Base-by-base conservation (phyloP, 1,284 basidiomycete species). In the Apiotrichum laibachii region DNA sequence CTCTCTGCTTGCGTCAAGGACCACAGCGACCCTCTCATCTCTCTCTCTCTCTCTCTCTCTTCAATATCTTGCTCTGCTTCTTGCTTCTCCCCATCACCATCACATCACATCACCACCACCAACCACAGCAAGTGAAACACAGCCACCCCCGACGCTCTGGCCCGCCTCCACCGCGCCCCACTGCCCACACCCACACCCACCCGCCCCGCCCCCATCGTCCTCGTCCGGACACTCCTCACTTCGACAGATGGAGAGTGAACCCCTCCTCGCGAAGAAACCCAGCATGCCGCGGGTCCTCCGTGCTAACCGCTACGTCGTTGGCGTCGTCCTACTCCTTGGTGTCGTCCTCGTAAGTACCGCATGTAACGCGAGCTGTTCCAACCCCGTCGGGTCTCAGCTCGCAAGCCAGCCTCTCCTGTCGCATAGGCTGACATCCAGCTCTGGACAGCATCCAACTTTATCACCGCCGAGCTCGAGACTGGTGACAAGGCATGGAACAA, bases 381-480 rank as follows among this genome's bases (percentile, higher is more conserved):
- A 18, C 37, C 3, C n/a, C n/a, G n/a, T n/a, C 26, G 7, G 7
- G 26, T 31, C 26, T 4, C 7, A 31, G 26, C 26, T 31, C 26
- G 26, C 26, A 31, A 31, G 26, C 26, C 26, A 31, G 26, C 26
- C 10, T 44, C 18, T 44, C 18, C 19, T 7, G 19, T 5, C 1
- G 6, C 18, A 18, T 10, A 10, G 7, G 12, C 19, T 19, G 43
- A 44, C 43, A 44, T 16, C 3, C 34, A 76, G 74, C 63, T 77
- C 8, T 77, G 75, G 75, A 76, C 75, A 2, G 68, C 67, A 31
- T 72, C 70, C 16, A 76, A 75, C 54, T 77, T 77, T 55, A 75
- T 77, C 62, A 75, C 73, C 3, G 69, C 70, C 11, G 64, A 65
- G 22, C 59, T 77, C 45, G 72, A 77, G 60, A 74, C 75, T 1